Evolutionary conservation across 2,329 filamentous ascomycete species (phyloP).

Genomic region (Phymatotrichopsis omnivora): DNA sequence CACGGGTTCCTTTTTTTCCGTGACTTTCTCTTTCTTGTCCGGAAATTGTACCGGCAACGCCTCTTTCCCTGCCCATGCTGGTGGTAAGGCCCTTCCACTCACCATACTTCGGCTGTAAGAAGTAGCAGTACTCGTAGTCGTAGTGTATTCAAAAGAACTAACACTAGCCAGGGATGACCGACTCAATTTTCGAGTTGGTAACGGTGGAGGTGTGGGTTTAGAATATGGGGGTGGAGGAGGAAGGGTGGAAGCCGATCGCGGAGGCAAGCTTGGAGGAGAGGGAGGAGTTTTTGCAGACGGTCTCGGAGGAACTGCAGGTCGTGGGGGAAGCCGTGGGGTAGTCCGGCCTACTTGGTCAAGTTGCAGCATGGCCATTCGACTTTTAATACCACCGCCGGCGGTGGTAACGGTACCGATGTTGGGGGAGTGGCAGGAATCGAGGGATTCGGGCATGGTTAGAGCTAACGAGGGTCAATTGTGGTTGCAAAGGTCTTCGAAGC

Average conservation of each 20-base stretch:
- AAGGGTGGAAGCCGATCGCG: background rate
- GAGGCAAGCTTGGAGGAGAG: background rate
- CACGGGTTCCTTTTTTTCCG: conserved; percentile 2
- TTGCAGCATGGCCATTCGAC: conserved; percentile 16
- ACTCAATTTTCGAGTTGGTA: conserved; percentile 17
- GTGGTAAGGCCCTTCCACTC: conserved; percentile 14
- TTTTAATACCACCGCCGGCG: conserved; percentile 5
- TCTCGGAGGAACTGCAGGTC: background rate
- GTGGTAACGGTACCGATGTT: background rate
- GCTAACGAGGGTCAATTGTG: too few relatives aligned
- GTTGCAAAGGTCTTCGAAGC: too few relatives aligned
- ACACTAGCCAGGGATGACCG: conserved; percentile 14
- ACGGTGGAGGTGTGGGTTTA: conserved; percentile 10
- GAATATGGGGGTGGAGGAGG: background rate
- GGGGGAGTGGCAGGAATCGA: background rate
- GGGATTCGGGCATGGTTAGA: too few relatives aligned
- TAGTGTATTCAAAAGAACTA: conserved; percentile 9
- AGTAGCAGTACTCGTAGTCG: conserved; percentile 10
- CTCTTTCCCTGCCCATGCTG: conserved; percentile 17
- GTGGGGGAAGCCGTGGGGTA: background rate
- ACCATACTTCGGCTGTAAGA: conserved; percentile 9
- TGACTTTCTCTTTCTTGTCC: conserved; percentile 8
- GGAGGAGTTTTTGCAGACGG: background rate
- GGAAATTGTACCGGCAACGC: conserved; percentile 16
- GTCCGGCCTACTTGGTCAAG: conserved; percentile 7